phyloP scores from a whole-genome alignment of 148 eudicot species.

The Cornus controversa region DNA sequence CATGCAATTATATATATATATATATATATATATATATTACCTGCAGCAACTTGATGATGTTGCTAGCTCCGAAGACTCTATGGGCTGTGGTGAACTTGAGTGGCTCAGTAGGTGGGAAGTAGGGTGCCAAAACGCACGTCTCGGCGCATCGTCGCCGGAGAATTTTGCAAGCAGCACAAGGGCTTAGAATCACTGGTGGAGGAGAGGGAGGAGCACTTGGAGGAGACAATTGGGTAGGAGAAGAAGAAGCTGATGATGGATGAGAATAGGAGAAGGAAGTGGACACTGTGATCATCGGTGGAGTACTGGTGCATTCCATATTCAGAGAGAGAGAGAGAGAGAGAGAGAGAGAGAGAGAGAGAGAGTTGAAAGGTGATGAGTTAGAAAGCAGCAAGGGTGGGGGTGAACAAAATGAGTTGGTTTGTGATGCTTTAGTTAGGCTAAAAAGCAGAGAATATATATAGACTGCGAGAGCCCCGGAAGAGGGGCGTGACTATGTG shows the following conservation, averaged over 20 bases:
- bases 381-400: neutral
- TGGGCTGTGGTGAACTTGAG: constrained; percentile 76
- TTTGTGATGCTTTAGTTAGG: neutral
- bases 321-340: neutral
- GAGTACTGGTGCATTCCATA: constrained; percentile 10
- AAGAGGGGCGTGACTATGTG: neutral
- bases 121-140: constrained; percentile 65
- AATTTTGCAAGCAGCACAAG: constrained; percentile 77
- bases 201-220: constrained; percentile 9
- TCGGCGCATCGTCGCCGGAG: constrained; percentile 63
- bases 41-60: constrained; percentile 74
- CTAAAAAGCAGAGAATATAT: neutral
- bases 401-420: neutral
- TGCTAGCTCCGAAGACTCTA: constrained; percentile 77
- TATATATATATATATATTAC: constrained; percentile 30
- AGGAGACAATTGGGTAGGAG: constrained; percentile 11
- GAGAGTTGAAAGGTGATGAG: too few species aligned
- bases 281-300: neutral
- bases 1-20: neutral
- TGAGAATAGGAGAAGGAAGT: neutral
- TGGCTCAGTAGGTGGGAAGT: constrained; percentile 73
- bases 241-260: neutral
- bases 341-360: neutral
- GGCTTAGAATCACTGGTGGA: constrained; percentile 42
- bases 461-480: neutral